A percentile compares a stretch with the other conserved stretches of the same genome.
Conservation (phyloP, 306 rosid genomes). For the Morella rubra region DNA sequence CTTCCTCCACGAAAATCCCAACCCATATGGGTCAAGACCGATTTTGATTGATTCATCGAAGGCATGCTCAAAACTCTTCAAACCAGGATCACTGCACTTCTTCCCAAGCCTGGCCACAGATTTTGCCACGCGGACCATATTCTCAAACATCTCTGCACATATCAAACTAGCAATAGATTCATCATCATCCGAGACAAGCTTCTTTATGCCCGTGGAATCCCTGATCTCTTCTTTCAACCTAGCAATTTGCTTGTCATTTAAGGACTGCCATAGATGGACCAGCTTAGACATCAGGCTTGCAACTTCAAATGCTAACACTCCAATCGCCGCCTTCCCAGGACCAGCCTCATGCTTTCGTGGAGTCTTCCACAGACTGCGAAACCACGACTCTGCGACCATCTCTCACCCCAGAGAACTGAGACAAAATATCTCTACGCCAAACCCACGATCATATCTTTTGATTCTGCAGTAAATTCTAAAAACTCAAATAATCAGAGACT, state of each 20-base stretch:
- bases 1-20: conserved; percentile 67
- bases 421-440: conserved; percentile 35
- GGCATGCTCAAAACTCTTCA: conserved; percentile 60
- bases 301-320: conserved; percentile 92
- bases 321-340: conserved; percentile 59
- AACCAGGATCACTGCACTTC: conserved; percentile 73
- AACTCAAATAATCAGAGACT: not conserved
- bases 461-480: conserved; percentile 25
- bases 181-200: conserved; percentile 84
- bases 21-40: conserved; percentile 64
- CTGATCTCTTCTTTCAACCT: conserved; percentile 76
- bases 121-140: conserved; percentile 65
- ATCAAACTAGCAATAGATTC: conserved; percentile 56
- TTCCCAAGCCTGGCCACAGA: conserved; percentile 80
- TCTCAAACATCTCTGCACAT: conserved; percentile 71
- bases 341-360: conserved; percentile 58
- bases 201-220: conserved; percentile 69
- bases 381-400: conserved; percentile 87
- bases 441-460: conserved; percentile 35
- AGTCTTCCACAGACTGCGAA: conserved; percentile 78
- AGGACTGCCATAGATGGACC: conserved; percentile 80
- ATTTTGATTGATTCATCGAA: conserved; percentile 52
- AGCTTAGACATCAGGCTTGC: conserved; percentile 95
- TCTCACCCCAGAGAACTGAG: conserved; percentile 38
- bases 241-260: conserved; percentile 71